These are phyloP conservation scores for Exophiala calicioides DNA, from an alignment of 2,329 filamentous ascomycete genomes.

Conservation along the genomic window DNA sequence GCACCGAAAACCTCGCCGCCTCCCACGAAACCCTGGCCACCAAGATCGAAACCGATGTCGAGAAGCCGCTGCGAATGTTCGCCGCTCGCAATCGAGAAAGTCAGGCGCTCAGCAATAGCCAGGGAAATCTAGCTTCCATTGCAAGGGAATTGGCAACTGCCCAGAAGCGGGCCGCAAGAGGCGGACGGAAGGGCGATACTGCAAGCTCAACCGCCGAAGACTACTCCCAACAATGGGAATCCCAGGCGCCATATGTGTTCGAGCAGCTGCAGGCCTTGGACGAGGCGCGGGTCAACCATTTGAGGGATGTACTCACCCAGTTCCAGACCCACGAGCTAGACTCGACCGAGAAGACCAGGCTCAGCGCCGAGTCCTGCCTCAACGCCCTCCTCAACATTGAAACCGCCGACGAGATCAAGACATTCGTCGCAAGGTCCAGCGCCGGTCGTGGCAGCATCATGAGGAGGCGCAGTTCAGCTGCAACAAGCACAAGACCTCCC, in stretches of 20 bases:
- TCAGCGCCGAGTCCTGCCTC: conserved; percentile 75
- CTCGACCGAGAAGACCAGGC: conserved; percentile 72
- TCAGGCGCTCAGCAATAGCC: conserved; percentile 76
- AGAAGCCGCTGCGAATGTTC: conserved; percentile 78
- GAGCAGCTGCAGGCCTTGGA: conserved; percentile 89
- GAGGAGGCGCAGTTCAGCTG: conserved; percentile 41
- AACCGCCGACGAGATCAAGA: conserved; percentile 81
- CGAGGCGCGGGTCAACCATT: conserved; percentile 82
- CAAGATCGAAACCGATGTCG: conserved; percentile 85
- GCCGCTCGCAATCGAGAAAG: conserved; percentile 71
- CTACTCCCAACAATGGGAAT: conserved; percentile 85
- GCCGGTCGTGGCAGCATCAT: conserved; percentile 40
- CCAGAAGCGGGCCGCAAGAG: conserved; percentile 83
- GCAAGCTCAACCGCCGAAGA: conserved; percentile 75
- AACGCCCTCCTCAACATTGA: conserved; percentile 82
- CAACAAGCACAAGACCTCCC: conserved; percentile 34
- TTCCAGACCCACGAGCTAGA: conserved; percentile 92
- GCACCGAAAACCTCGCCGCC: conserved; percentile 76
- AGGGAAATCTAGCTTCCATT: conserved; percentile 75
- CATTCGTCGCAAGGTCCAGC: conserved; percentile 56
- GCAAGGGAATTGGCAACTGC: conserved; percentile 83
- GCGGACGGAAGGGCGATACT: conserved; percentile 67
- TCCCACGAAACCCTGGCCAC: conserved; percentile 79
- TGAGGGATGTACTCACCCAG: conserved; percentile 88
- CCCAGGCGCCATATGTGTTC: conserved; percentile 91